These are phyloP conservation scores for Xylaria sp. DNA, from an alignment of 2,329 filamentous ascomycete genomes.

Conservation along the genomic window DNA sequence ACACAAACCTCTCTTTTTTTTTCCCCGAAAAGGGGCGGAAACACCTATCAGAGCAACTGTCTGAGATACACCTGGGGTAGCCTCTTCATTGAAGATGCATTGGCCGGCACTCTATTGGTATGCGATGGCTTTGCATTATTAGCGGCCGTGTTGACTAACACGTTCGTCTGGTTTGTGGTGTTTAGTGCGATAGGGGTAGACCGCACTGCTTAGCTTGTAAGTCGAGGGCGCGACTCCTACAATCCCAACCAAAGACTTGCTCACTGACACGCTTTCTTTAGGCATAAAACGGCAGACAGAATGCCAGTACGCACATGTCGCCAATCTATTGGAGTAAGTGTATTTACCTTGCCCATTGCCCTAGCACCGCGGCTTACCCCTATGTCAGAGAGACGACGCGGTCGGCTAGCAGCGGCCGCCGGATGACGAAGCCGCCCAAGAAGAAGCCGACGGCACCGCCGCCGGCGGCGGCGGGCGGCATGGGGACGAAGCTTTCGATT, in stretches of 20 bases:
- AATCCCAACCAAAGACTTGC: not conserved
- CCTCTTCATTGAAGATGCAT: not conserved
- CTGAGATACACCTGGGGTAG: too few relatives aligned
- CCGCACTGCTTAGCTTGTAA: slow-evolving; percentile 69
- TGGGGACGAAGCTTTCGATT: slow-evolving; percentile 45
- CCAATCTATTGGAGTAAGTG: slow-evolving; percentile 74
- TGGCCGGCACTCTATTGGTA: slow-evolving; percentile 5
- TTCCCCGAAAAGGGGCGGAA: too few relatives aligned
- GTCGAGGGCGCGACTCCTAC: slow-evolving; percentile 33
- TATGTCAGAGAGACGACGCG: slow-evolving; percentile 59
- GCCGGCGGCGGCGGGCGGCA: slow-evolving; percentile 18
- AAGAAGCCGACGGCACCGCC: slow-evolving; percentile 49
- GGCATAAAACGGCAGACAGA: slow-evolving; percentile 77
- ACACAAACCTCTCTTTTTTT: too few relatives aligned
- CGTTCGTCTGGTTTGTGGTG: slow-evolving; percentile 12
- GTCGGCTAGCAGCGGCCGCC: slow-evolving; percentile 76
- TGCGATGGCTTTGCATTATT: slow-evolving; percentile 1
- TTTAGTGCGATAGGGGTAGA: slow-evolving; percentile 72
- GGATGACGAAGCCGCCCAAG: slow-evolving; percentile 84
- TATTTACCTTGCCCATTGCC: not conserved
- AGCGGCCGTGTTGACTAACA: slow-evolving; percentile 16
- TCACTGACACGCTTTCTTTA: slow-evolving; percentile 37
- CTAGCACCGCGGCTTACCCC: slow-evolving; percentile 10
- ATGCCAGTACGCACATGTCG: slow-evolving; percentile 76
- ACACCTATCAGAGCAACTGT: too few relatives aligned